A percentile compares a stretch with the other conserved stretches of the same genome.
phyloP scores from a whole-genome alignment of 805 yeast genomes.

The Barnettozyma sucrosica region DNA sequence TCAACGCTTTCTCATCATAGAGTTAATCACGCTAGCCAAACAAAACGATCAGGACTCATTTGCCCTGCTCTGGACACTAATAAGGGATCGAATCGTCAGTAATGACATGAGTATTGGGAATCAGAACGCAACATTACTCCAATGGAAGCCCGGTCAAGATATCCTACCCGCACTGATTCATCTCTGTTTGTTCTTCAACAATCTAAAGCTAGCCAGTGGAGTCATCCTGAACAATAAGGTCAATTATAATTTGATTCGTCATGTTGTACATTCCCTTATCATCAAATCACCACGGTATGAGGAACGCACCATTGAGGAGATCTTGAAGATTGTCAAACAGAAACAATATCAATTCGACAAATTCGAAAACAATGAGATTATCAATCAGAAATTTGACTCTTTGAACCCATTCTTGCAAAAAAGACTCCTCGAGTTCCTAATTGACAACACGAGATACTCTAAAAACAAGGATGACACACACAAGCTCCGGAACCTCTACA shows the following conservation, averaged over 20 bases:
- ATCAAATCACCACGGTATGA: constrained; percentile 19
- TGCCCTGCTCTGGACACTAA: background rate
- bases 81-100: background rate
- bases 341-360: constrained; percentile 12
- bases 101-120: background rate
- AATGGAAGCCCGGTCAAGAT: background rate
- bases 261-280: constrained; percentile 11
- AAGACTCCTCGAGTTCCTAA: constrained; percentile 11
- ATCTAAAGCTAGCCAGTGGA: background rate
- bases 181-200: background rate
- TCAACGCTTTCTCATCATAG: constrained; percentile 5
- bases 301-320: constrained; percentile 16
- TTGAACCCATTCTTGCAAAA: constrained; percentile 8
- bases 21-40: constrained; percentile 5
- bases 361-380: constrained; percentile 12
- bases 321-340: constrained; percentile 12
- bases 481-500: constrained; percentile 9
- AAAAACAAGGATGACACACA: background rate
- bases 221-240: background rate
- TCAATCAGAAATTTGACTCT: constrained; percentile 11
- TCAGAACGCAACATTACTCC: background rate
- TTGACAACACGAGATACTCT: constrained; percentile 5
- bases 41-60: background rate
- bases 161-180: background rate
- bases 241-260: background rate